phyloP scores from a whole-genome alignment of 805 yeast species.

The Saccharomyces jurei region DNA sequence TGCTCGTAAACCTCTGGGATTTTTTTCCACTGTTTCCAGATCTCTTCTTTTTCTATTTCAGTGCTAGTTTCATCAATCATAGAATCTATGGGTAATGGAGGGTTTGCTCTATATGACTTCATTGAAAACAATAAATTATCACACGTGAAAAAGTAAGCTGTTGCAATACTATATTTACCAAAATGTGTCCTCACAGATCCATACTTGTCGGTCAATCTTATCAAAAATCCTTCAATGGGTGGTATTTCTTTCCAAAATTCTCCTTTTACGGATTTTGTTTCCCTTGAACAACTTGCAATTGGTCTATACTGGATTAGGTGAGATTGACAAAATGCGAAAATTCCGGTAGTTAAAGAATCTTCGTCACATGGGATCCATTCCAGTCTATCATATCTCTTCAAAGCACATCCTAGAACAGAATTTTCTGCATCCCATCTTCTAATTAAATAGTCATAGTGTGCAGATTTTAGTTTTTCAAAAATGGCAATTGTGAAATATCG shows the following conservation, averaged over 20 bases:
- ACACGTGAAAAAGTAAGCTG: conserved; percentile 56
- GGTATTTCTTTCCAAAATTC: conserved; percentile 45
- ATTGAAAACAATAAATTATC: conserved; percentile 56
- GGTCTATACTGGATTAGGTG: conserved; percentile 57
- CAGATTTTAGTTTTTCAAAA: conserved; percentile 26
- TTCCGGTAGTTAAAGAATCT: conserved; percentile 36
- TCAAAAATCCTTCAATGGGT: conserved; percentile 76
- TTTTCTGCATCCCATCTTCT: conserved; percentile 21
- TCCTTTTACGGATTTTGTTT: conserved; percentile 16
- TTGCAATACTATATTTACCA: conserved; percentile 39
- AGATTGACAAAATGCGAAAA: conserved; percentile 37
- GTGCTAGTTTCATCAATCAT: conserved; percentile 17
- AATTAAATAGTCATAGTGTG: conserved; percentile 22
- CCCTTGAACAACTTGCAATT: conserved; percentile 34
- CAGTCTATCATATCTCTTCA: conserved; percentile 63
- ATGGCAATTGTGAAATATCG: conserved; percentile 26
- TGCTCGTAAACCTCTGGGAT: conserved; percentile 38
- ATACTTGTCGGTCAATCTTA: conserved; percentile 43
- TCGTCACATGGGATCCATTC: conserved; percentile 55
- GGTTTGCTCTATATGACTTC: conserved; percentile 46
- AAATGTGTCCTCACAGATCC: conserved; percentile 35
- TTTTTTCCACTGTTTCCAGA: conserved; percentile 1
- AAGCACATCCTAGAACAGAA: conserved; percentile 43
- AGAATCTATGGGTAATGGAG: conserved; percentile 43
- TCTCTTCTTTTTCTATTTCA: conserved; percentile 14